Base-by-base conservation (phyloP, 495 filamentous ascomycete genomes). In the Penicillium herquei region DNA sequence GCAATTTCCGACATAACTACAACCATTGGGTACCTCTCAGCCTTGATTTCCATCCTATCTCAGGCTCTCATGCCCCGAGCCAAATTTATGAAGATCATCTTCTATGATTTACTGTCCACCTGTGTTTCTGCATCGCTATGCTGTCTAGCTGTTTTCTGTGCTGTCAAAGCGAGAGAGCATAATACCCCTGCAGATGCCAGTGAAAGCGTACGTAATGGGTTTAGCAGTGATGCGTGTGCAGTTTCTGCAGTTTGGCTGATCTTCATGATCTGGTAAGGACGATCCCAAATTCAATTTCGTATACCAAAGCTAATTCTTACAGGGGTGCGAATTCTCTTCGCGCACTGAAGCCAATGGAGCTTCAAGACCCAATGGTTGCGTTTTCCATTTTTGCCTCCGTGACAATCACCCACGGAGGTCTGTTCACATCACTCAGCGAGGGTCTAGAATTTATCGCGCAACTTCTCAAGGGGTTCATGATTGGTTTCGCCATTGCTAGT, bases 221-320 rank as follows among this genome's bases (percentile, higher is more conserved):
- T 52, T 14, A 70, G 42, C 50, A 71, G 66, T 57, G 87, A 85
- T 39, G 87, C 88, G 26, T 83, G 85, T 10, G 90, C 85, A 0
- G 89, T 92, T 0, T 83, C 82, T 39, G 89, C 73, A 0, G 72
- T 91, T 3, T 94, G 89, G 89, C 77, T 94, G 1, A 87, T 92
- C 58, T 78, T 83, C 58, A 83, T 86, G 66, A 88, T 91, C 21
- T 94, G 83, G 75, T 59, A 82, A 21, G 18, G 13, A 5, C 8
- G 1, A 49, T 49, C 26, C 14, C 13, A 13, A 12, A 43, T 39
- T n/a, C 9, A 35, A 1, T 26, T 26, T 26, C 21, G 8, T n/a
- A 32, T 37, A 54, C 61, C 72, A 1, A 51, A 17, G n/a, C 18
- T 51, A 32, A 51, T 21, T 26, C 7, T 26, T 11, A 21, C 31